A percentile compares a stretch with the other conserved stretches of the same genome.
These are phyloP conservation scores for Cunninghamia lanceolata DNA, from an alignment of 75 land plant genomes.

Conservation along the genomic window DNA sequence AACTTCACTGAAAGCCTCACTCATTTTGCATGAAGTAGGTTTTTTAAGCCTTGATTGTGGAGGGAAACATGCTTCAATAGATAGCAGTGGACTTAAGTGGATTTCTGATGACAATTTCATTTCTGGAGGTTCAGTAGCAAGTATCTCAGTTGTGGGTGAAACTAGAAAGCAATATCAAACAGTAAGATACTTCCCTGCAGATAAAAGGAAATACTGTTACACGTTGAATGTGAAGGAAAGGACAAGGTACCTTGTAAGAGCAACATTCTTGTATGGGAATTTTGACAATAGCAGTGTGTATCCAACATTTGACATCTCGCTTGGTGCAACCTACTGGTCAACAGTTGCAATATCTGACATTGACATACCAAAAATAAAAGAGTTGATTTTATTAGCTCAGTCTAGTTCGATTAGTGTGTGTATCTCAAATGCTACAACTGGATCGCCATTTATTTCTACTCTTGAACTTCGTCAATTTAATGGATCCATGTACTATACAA, in stretches of 20 bases:
- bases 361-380: slow-evolving; percentile 27
- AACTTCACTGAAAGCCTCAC: background rate
- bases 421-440: slow-evolving; percentile 67
- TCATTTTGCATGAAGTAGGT: slow-evolving; percentile 32
- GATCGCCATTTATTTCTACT: slow-evolving; percentile 70
- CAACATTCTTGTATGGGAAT: slow-evolving; percentile 78
- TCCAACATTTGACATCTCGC: slow-evolving; percentile 73
- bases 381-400: slow-evolving; percentile 54
- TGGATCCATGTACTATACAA: slow-evolving; percentile 53
- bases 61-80: slow-evolving; percentile 48
- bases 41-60: slow-evolving; percentile 87
- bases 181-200: slow-evolving; percentile 63
- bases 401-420: slow-evolving; percentile 58
- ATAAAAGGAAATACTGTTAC: slow-evolving; percentile 73
- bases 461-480: slow-evolving; percentile 80
- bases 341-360: slow-evolving; percentile 69
- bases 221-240: slow-evolving; percentile 45
- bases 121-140: slow-evolving; percentile 34
- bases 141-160: slow-evolving; percentile 47
- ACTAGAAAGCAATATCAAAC: slow-evolving; percentile 45
- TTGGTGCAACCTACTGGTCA: slow-evolving; percentile 72
- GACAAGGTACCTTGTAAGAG: slow-evolving; percentile 73
- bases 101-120: slow-evolving; percentile 35
- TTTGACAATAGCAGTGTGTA: slow-evolving; percentile 60
- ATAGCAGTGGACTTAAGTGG: slow-evolving; percentile 58